Evolutionary conservation across 1,284 basidiomycete genomes (phyloP), one percentile per base, ranked within the genome.

Genomic region (Fomitopsis schrenkii): DNA sequence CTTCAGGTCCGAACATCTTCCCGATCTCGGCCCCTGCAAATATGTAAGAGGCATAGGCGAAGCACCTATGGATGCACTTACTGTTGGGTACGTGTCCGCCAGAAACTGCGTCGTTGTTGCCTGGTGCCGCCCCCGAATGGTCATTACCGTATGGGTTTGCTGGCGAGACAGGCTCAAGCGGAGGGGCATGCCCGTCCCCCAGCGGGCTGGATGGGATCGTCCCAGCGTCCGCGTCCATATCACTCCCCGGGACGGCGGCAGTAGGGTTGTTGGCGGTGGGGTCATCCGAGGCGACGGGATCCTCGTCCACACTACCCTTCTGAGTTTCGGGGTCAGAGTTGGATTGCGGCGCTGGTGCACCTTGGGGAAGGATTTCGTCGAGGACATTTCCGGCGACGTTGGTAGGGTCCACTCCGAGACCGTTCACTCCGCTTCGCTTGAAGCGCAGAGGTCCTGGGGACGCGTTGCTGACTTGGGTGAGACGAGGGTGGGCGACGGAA

Each of bases 401-500:
- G 22, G 22, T 22, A 22, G 22, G 22, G 48, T 38, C 4, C 44
- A 58, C 33, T 38, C 50, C 42, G 17, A 50, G 45, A 7, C 26
- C 54, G 26, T 33, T 53, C 6, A 42, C 12, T 6, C 22, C 33
- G 22, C 42, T 50, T 22, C 60, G 61, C 41, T 54, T 45, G 53
- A 62, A 12, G 9, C 53, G 50, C 33, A 62, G 44, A 35, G 60
- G 56, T 9, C 35, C 53, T 35, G 33, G 4, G n/a, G n/a, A 30
- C 17, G 44, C 22, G 28, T 33, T 55, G 22, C 59, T 9, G 44
- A 62, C 58, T 45, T 62, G 57, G 57, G 61, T 59, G 45, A 62
- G 36, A 26, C 61, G 57, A 30, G 61, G 53, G 41, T 65, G 59
- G 10, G 60, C 54, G 57, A 64, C 45, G 44, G 60, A 58, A 26